These are phyloP conservation scores for Cryptosporidium canis DNA, from an alignment of 169 alveolate genomes.

Conservation along the genomic window DNA sequence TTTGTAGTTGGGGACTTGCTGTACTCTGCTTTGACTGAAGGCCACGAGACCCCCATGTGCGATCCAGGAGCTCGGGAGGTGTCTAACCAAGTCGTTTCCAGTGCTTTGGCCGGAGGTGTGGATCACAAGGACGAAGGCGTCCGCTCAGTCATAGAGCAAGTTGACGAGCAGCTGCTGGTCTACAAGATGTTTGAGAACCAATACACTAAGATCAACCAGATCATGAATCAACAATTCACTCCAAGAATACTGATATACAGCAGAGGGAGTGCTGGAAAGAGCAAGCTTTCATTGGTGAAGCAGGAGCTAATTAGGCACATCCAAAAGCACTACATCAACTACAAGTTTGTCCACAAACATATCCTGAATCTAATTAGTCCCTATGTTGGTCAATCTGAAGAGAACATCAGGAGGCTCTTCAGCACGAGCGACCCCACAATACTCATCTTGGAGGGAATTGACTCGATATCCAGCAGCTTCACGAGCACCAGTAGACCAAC, in stretches of 20 bases:
- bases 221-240: conserved; percentile 24
- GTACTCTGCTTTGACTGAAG: neutral
- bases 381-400: conserved; percentile 63
- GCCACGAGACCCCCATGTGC: neutral
- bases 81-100: neutral
- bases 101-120: neutral
- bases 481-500: neutral
- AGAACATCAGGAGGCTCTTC: conserved; percentile 20
- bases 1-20: neutral
- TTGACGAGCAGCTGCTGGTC: neutral
- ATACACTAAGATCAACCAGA: neutral
- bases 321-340: conserved; percentile 2
- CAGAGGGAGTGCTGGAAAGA: neutral
- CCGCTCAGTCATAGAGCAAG: neutral
- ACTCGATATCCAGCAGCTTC: neutral
- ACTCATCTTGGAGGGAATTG: conserved; percentile 50
- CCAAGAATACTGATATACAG: conserved; percentile 49
- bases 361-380: conserved; percentile 38
- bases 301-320: neutral
- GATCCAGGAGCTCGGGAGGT: neutral
- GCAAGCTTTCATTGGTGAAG: conserved; percentile 13
- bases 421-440: conserved; percentile 5
- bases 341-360: neutral
- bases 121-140: neutral
- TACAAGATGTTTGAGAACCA: neutral